Evolutionary conservation across 371 early-diverging fungal genomes (phyloP).

Genomic region (Mortierella sp.): DNA sequence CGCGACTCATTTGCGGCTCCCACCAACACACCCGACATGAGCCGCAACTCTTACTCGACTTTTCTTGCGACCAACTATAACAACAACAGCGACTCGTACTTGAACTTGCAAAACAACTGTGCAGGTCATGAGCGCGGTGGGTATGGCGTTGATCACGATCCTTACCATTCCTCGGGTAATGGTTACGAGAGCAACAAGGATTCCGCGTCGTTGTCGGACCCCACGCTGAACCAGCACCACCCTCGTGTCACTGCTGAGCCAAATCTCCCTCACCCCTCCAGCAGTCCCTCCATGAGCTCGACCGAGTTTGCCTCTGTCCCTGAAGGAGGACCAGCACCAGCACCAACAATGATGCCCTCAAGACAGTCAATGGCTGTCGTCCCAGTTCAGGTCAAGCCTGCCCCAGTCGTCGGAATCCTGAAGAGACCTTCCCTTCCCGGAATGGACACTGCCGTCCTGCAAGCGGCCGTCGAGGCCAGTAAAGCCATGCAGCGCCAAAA

Average conservation of each 20-base stretch:
- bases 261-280: not conserved
- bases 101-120: not conserved
- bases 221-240: slow-evolving; percentile 8
- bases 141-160: not conserved
- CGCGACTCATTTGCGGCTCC: slow-evolving; percentile 19
- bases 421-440: slow-evolving; percentile 26
- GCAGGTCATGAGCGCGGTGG: not conserved
- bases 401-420: slow-evolving; percentile 8
- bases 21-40: slow-evolving; percentile 19
- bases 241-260: not conserved
- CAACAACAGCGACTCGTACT: slow-evolving; percentile 15
- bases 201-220: not conserved
- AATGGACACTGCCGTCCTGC: slow-evolving; percentile 12
- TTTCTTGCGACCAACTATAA: slow-evolving; percentile 9
- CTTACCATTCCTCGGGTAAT: not conserved
- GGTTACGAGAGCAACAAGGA: not conserved
- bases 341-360: too few relatives aligned
- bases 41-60: not conserved
- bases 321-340: not conserved
- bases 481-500: not conserved
- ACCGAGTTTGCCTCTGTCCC: not conserved
- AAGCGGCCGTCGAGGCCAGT: slow-evolving; percentile 16
- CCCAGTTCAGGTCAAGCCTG: not conserved
- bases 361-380: not conserved
- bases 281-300: not conserved